Base-by-base conservation (phyloP, 148 eudicot species). In the Silene conica region DNA sequence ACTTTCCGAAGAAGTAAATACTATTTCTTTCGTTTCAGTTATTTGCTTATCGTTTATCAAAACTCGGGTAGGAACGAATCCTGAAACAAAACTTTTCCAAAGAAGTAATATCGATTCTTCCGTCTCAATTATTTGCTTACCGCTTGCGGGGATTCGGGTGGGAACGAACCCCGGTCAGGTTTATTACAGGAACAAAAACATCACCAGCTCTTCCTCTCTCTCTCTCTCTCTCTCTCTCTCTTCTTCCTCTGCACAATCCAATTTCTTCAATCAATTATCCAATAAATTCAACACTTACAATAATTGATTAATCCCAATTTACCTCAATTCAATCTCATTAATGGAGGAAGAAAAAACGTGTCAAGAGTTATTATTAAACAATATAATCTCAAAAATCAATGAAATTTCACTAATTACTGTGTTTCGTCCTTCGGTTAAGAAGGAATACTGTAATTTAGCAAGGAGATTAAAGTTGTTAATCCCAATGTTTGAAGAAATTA, bases 401-500 rank as follows among this genome's bases (percentile, higher is more conserved):
- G 91, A 91, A 64, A 87, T 89, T 31, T 79, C 95, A 50, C 64
- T 83, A 2, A 84, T 87, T 6, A 77, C 92, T 8, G 95, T 84
- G 3, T 91, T 85, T 78, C 76, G 88, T 22, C 57, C 72, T 23
- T 46, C 83, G 15, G 90, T 91, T n/a, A 93, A 88, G 83, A 93
- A 81, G 74, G 91, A 89, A 70, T 91, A 83, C 77, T 80, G 86
- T 46, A 93, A 93, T 74, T 74, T 93, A 76, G 91, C 92, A 6
- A 67, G 98, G 38, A 73, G 98, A 76, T 70, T 93, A 71, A 93
- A 93, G 87, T 84, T 93, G 23, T 77, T 93, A 76, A 76, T 83
- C n/a, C 95, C 98, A 61, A 83, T 93, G 95, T 93, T 93, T 52
- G 98, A 93, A 73, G 97, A 93, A 80, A 84, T 93, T 59, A 88